Percentiles rank a stretch among this genome's conserved stretches.
These are phyloP conservation scores for Chrysoporthe deuterocubensis DNA, from an alignment of 2,329 filamentous ascomycete genomes.

Conservation along the genomic window DNA sequence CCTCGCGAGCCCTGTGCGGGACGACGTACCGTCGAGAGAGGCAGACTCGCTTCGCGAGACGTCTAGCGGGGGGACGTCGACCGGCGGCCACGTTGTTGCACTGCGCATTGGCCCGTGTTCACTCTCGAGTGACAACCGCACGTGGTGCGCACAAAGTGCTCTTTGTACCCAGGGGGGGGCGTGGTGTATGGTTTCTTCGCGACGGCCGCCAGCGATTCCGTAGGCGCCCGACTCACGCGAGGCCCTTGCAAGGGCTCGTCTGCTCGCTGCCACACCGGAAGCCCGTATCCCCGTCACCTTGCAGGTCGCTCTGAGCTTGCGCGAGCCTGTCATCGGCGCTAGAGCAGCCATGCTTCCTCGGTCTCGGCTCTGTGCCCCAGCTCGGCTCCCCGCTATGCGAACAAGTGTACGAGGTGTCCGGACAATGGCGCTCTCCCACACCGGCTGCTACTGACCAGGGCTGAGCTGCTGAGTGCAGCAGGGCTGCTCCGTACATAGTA, in stretches of 20 bases:
- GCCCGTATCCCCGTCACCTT: slow-evolving; percentile 11
- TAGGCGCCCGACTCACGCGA: slow-evolving; percentile 21
- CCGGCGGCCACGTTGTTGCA: too few species aligned
- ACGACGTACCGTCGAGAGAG: not conserved
- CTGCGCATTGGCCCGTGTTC: too few species aligned
- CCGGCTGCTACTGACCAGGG: slow-evolving; percentile 2
- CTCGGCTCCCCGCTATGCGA: slow-evolving; percentile 8
- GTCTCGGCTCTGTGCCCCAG: slow-evolving; percentile 20
- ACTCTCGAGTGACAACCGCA: not conserved
- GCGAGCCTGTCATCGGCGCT: slow-evolving; percentile 3
- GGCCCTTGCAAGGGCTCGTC: slow-evolving; percentile 14
- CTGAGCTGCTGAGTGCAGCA: not conserved
- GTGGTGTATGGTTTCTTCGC: not conserved
- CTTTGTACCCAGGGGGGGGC: not conserved
- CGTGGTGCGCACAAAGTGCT: not conserved
- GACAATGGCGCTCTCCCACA: slow-evolving; percentile 15
- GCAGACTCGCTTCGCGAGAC: not conserved
- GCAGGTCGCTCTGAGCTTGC: slow-evolving; percentile 7
- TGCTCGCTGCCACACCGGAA: slow-evolving; percentile 3
- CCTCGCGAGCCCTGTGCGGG: not conserved
- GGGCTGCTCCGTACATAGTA: slow-evolving; percentile 12
- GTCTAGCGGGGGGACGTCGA: too few species aligned
- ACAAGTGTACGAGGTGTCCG: not conserved
- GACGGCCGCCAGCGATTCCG: slow-evolving; percentile 20
- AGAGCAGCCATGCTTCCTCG: slow-evolving; percentile 7